A percentile compares a stretch with the other conserved stretches of the same genome.
phyloP scores from a whole-genome alignment of 129 eudicot species.

The Pulicaria dysenterica region DNA sequence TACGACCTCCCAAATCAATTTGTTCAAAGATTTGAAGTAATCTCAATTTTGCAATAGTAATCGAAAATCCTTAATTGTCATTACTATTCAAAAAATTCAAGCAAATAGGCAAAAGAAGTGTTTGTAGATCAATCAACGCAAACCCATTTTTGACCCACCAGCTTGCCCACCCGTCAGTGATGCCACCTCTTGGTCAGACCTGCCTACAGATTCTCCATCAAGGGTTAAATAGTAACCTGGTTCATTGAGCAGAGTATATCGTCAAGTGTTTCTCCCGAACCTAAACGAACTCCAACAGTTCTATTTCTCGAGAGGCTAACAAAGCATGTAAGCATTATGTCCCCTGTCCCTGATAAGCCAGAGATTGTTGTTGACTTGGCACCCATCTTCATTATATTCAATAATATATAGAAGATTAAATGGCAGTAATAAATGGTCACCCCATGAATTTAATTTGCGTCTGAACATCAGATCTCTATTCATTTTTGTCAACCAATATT shows the following conservation, averaged over 20 bases:
- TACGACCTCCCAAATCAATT: neutral
- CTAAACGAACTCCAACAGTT: slow-evolving; percentile 96
- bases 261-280: slow-evolving; percentile 93
- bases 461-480: slow-evolving; percentile 9
- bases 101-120: neutral
- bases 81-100: no score
- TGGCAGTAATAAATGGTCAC: slow-evolving; percentile 1
- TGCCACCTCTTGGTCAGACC: neutral
- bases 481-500: neutral
- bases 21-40: neutral
- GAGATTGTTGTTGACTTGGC: slow-evolving; percentile 93
- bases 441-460: neutral
- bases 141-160: neutral
- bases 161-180: neutral
- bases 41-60: neutral
- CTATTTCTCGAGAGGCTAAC: slow-evolving; percentile 94
- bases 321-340: slow-evolving; percentile 97
- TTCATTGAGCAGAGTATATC: slow-evolving; percentile 87
- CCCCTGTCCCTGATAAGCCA: slow-evolving; percentile 93
- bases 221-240: slow-evolving; percentile 58
- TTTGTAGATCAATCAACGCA: neutral
- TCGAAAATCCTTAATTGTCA: neutral
- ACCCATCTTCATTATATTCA: slow-evolving; percentile 69
- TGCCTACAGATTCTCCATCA: slow-evolving; percentile 9
- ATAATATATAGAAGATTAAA: slow-evolving; percentile 12